Conservation (phyloP, 208 protist species). For the Acanthamoeba lugdunensis region DNA sequence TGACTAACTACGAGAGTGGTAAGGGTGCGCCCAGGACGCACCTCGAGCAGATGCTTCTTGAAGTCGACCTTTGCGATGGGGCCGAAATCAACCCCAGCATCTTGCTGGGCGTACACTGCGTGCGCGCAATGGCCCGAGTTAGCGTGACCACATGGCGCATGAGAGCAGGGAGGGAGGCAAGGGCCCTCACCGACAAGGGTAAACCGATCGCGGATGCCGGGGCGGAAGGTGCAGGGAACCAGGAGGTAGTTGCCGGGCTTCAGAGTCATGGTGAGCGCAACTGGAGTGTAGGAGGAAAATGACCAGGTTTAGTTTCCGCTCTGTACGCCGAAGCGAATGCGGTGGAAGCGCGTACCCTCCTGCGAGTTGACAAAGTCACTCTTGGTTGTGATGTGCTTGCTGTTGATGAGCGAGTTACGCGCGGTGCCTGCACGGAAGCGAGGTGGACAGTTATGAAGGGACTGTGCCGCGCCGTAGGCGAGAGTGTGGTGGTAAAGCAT, state of each 20-base stretch:
- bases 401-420: constrained; percentile 44
- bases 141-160: background rate
- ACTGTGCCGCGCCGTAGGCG: background rate
- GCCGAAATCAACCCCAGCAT: background rate
- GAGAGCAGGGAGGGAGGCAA: background rate
- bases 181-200: background rate
- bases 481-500: background rate
- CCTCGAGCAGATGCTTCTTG: constrained; percentile 34
- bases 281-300: background rate
- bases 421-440: background rate
- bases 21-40: background rate
- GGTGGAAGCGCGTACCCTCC: background rate
- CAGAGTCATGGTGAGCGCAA: background rate
- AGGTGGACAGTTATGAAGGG: background rate
- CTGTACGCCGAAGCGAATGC: no score
- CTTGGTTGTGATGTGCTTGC: constrained; percentile 23
- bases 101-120: background rate
- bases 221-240: constrained; percentile 69
- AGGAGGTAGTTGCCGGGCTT: constrained; percentile 62
- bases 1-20: background rate
- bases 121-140: background rate
- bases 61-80: background rate
- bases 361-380: constrained; percentile 63
- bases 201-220: constrained; percentile 13
- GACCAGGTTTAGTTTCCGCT: background rate